Base-by-base conservation (phyloP, 306 rosid genomes). In the Castanea crenata region DNA sequence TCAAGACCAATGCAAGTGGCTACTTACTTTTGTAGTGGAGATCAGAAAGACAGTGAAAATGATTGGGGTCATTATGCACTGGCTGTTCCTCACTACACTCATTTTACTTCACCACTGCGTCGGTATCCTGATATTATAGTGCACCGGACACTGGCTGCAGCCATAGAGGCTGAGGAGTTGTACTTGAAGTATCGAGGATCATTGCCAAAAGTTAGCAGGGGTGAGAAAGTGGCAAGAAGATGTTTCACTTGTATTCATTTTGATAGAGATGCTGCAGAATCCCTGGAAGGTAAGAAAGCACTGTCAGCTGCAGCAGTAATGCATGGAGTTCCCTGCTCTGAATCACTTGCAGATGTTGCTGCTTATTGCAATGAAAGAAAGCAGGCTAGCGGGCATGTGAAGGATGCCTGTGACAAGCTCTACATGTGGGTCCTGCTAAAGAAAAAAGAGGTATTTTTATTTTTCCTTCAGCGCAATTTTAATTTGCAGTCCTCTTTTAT, bases 101-200 rank as follows among this genome's bases (percentile, higher is more conserved):
- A 95, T 86, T 93, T 95, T 82, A 95, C 97, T 9, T 91, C 98
- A 34, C 98, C 98, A 63, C 74, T 95, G 71, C 97, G 96, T 8
- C 90, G 96, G 44, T 95, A 95, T 89, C 88, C 99, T n/a, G 99
- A 95, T 90, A 91, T 95, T 68, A 73, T 95, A 51, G 96, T 95
- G 69, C 99, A 95, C 76, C 92, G 99, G 74, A 87, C 82, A 13
- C 88, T 95, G 51, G 94, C 93, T 71, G 95, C 98, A 23, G 83
- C 74, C 61, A 44, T 95, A 73, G 99, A 95, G 81, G 99, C 97
- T 23, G 98, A 95, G 89, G 88, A 89, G 78, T 68, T 81, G 64
- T 92, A 82, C 81, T 65, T 86, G 82, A 85, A 89, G 83, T 85
- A 74, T 64, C 83, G n/a, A 73, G 79, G 77, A 69, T 27, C 38